Evolutionary conservation across 176 grass and related monocot species (phyloP), one percentile per base, ranked within the genome.

Genomic region (Musa schizocarpa): DNA sequence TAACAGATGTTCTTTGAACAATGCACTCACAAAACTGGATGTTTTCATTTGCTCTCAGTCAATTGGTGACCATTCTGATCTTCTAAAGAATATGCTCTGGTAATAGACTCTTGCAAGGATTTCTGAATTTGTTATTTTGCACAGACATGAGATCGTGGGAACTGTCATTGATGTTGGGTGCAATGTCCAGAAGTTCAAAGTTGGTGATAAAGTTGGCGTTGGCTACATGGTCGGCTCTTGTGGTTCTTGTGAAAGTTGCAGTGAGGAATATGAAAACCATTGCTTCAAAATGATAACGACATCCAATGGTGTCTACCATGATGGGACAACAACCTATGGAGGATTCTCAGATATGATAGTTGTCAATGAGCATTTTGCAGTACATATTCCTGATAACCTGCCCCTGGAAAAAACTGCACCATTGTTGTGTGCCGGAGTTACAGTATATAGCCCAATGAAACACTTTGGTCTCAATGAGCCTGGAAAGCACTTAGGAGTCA

Each of bases 401-500:
- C 27, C 73, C 19, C 79, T 75, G 29, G 85, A 85, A 34, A 53
- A 69, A 58, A 49, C 89, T 0, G 88, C 88, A 64, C 88, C 88
- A 29, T 83, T 91, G 74, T 79, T 91, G 50, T 91, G 88, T 74
- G 85, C 88, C 6, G 88, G 88, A 43, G 34, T 43, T 6, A 43
- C 34, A 43, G 34, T 43, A 43, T 43, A 43, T 43, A 43, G 34
- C 34, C 88, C 88, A 8, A 85, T 91, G 88, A 77, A 85, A 73
- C 59, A 53, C 11, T 75, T 85, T 80, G 88, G 85, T 17, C 82
- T 91, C 9, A 87, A 91, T 78, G 48, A 9, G 16, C 25, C 85
- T 0, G 85, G 88, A 12, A 92, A 92, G 89, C 89, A 88, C 77
- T 75, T 92, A 1, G 89, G 89, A 69, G 82, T 91, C 22, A 82